Evolutionary conservation across 2,329 filamentous ascomycete genomes (phyloP), one percentile per base, ranked within the genome.

Genomic region (Claviceps capensis): DNA sequence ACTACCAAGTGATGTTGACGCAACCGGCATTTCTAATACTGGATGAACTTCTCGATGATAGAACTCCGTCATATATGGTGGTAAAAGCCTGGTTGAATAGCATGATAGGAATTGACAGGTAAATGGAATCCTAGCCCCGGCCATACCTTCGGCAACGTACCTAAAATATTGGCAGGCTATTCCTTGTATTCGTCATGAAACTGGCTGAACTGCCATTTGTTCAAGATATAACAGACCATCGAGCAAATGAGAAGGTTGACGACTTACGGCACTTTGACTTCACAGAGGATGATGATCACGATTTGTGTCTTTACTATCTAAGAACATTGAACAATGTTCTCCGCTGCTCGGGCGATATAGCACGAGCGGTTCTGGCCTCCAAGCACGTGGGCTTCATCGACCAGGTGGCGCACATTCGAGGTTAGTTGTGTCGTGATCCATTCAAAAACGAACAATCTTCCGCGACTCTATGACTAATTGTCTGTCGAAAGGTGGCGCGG

Each of bases 1-100:
- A 83, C 56, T 87, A 83, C 61, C 79, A 86, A 58, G 70, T 83
- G 5, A 83, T 95, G 71, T 74, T 97, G 42, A 84, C 84, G 5
- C 80, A 88, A 48, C 91, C 91, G 1, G 67, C 95, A 17, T 85
- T 96, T 56, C 69, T 95, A 11, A 76, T 94, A 56, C 72, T 97
- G 26, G 91, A 97, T 65, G 77, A 83, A 1, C 72, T 97, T 1
- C 69, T 79, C 17, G 83, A 90, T 53, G 82, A 88, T 54, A 76
- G 79, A 19, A 84, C 82, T 2, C 86, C 90, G 59, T 71, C 85
- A 14, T 88, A 84, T 55, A 84, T 88, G 67, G 84, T 85, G 26
- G 81, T 88, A 41, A 85, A 84, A 59, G 82, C 79, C 48, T 96
- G 91, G 90, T 73, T 97, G 3, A 84, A 86, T 59, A 82, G 65